Evolutionary conservation across 1,139 yeast genomes (phyloP).

Genomic region (Suhomyces coccinellae): DNA sequence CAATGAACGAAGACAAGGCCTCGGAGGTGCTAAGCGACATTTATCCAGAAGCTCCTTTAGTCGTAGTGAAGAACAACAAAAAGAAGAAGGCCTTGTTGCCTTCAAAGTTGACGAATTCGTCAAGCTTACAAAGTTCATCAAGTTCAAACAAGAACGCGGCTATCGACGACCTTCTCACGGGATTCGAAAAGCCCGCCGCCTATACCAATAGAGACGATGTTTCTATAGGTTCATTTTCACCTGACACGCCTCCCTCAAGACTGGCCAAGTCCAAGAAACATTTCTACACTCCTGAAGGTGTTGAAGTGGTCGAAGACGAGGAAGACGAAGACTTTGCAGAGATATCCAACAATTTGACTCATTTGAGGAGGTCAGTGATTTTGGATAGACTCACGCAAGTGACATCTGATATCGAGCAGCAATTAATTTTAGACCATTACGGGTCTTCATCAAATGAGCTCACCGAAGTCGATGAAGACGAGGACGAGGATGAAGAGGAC

Average conservation of each 20-base stretch:
- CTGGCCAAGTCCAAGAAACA: slow-evolving; percentile 5
- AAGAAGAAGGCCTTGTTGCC: slow-evolving; percentile 19
- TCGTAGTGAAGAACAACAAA: slow-evolving; percentile 32
- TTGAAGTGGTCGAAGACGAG: slow-evolving; percentile 12
- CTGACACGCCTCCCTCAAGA: slow-evolving; percentile 34
- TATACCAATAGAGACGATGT: slow-evolving; percentile 16
- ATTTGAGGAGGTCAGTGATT: slow-evolving; percentile 38
- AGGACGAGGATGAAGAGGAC: slow-evolving; percentile 7
- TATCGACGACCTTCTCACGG: neutral
- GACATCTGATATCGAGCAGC: slow-evolving; percentile 43
- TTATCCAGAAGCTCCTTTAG: slow-evolving; percentile 42
- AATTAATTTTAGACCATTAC: slow-evolving; percentile 25
- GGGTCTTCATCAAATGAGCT: slow-evolving; percentile 15
- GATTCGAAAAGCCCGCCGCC: slow-evolving; percentile 10
- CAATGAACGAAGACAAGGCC: slow-evolving; percentile 21
- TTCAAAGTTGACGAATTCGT: slow-evolving; percentile 13
- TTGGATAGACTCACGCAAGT: slow-evolving; percentile 43
- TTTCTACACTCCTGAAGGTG: slow-evolving; percentile 10
- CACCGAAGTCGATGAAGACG: slow-evolving; percentile 9
- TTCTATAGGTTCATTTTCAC: slow-evolving; percentile 39
- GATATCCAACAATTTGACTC: slow-evolving; percentile 11
- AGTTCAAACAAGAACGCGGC: neutral
- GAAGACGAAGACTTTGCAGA: slow-evolving; percentile 15
- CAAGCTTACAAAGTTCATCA: neutral
- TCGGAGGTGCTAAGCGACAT: slow-evolving; percentile 49